Evolutionary conservation across 805 yeast species (phyloP).

Genomic region (Wickerhamomyces canadensis): DNA sequence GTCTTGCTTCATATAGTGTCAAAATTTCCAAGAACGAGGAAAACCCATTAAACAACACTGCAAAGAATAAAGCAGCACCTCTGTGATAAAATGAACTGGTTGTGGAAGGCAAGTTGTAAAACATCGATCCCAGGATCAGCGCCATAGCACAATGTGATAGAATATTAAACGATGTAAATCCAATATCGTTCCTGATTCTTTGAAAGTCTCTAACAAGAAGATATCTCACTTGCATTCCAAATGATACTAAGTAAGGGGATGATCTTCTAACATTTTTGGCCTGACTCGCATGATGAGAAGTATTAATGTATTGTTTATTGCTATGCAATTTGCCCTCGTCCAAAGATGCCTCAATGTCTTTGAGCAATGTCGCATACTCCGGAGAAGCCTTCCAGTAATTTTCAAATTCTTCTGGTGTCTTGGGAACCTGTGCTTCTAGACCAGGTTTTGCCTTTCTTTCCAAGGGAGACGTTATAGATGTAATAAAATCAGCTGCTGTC

Average conservation of each 20-base stretch:
- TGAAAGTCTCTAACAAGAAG: constrained; percentile 40
- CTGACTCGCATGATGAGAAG: constrained; percentile 48
- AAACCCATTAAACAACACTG: constrained; percentile 57
- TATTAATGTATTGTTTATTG: constrained; percentile 31
- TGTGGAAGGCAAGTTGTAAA: constrained; percentile 39
- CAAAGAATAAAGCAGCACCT: constrained; percentile 64
- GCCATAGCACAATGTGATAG: constrained; percentile 47
- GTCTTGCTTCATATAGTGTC: constrained; percentile 31
- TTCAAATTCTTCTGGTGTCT: constrained; percentile 46
- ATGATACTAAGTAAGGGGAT: constrained; percentile 53
- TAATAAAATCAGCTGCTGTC: constrained; percentile 55
- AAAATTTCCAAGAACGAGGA: constrained; percentile 53
- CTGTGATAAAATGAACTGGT: constrained; percentile 49
- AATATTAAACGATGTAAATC: constrained; percentile 36
- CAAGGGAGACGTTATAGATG: constrained; percentile 47
- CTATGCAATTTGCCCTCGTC: constrained; percentile 22
- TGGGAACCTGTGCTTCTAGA: constrained; percentile 43
- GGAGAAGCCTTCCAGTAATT: constrained; percentile 45
- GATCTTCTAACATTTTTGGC: constrained; percentile 37
- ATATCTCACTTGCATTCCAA: constrained; percentile 44
- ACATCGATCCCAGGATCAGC: constrained; percentile 50
- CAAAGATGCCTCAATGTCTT: constrained; percentile 34
- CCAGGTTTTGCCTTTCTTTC: constrained; percentile 43
- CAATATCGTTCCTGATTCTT: constrained; percentile 45
- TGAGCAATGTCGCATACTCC: constrained; percentile 33